Percentiles rank a stretch among this genome's conserved stretches.
These are phyloP conservation scores for Sporisorium sorghi DNA, from an alignment of 1,284 basidiomycete genomes.

Conservation along the genomic window DNA sequence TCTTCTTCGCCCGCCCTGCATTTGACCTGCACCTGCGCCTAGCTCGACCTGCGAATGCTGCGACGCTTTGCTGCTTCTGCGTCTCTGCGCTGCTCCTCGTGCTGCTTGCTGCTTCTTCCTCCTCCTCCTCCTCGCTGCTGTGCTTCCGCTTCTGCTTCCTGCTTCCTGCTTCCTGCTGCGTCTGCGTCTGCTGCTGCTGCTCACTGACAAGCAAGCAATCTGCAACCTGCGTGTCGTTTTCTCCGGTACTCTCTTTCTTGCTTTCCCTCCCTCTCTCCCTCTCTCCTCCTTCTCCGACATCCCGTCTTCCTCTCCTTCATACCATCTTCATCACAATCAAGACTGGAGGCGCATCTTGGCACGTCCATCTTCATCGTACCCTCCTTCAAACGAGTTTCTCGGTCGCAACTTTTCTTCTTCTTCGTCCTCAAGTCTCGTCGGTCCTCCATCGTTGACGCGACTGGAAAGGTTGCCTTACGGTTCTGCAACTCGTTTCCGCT, in stretches of 20 bases:
- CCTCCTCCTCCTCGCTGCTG: conserved; percentile 1
- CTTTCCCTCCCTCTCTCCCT: not conserved
- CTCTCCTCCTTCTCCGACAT: conserved; percentile 10
- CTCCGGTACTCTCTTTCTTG: conserved; percentile 1
- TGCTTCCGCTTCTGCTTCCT: conserved; percentile 5
- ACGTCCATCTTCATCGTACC: conserved; percentile 15
- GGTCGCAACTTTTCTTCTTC: conserved; percentile 6
- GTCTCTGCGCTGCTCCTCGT: conserved; percentile 10
- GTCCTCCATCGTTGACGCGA: conserved; percentile 22
- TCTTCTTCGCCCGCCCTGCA: no score
- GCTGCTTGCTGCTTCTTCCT: no score
- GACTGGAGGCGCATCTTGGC: conserved; percentile 18
- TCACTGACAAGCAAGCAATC: conserved; percentile 37
- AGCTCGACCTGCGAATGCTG: not conserved
- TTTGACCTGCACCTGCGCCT: conserved; percentile 32
- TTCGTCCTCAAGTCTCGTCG: conserved; percentile 2
- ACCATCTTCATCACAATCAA: not conserved
- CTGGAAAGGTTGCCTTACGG: conserved; percentile 6
- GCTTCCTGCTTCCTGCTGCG: no score
- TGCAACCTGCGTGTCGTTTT: conserved; percentile 50
- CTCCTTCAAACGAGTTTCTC: conserved; percentile 3
- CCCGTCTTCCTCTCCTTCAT: conserved; percentile 10
- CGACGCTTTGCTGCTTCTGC: conserved; percentile 5
- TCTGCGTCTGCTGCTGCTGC: conserved; percentile 14
- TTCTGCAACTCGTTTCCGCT: conserved; percentile 5